phyloP scores from a whole-genome alignment of 345 rosid genomes.

The Excoecaria cochinchinensis region DNA sequence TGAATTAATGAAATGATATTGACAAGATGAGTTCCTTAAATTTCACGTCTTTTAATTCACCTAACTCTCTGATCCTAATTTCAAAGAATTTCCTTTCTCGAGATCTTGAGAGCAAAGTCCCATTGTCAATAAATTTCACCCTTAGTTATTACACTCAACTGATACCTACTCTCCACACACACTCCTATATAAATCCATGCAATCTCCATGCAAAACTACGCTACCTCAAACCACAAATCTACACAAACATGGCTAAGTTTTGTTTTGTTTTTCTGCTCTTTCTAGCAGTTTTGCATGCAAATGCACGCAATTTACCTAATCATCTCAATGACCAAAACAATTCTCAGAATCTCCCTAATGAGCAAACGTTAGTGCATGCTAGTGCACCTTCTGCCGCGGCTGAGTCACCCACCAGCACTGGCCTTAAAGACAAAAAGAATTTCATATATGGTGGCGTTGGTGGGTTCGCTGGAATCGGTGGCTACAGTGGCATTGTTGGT shows the following conservation, averaged over 20 bases:
- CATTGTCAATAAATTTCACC: conserved; percentile 19
- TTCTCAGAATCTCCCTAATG: background rate
- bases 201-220: conserved; percentile 12
- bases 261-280: conserved; percentile 21
- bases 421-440: conserved; percentile 57
- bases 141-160: conserved; percentile 43
- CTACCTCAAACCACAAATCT: background rate
- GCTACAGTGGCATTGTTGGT: conserved; percentile 57
- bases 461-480: conserved; percentile 73
- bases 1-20: conserved; percentile 13
- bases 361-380: conserved; percentile 28
- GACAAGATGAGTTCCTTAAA: conserved; percentile 28
- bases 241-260: conserved; percentile 19
- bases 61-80: conserved; percentile 27
- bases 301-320: conserved; percentile 39
- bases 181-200: conserved; percentile 39
- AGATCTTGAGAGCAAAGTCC: conserved; percentile 29
- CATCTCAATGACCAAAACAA: background rate
- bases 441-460: conserved; percentile 64
- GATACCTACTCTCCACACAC: conserved; percentile 31
- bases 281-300: conserved; percentile 34
- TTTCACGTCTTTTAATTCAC: conserved; percentile 31
- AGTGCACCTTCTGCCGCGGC: conserved; percentile 30
- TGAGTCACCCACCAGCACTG: conserved; percentile 35
- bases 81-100: conserved; percentile 39